These are phyloP conservation scores for Kodamaea sp. DNA, from an alignment of 1,139 yeast species.

Conservation along the genomic window DNA sequence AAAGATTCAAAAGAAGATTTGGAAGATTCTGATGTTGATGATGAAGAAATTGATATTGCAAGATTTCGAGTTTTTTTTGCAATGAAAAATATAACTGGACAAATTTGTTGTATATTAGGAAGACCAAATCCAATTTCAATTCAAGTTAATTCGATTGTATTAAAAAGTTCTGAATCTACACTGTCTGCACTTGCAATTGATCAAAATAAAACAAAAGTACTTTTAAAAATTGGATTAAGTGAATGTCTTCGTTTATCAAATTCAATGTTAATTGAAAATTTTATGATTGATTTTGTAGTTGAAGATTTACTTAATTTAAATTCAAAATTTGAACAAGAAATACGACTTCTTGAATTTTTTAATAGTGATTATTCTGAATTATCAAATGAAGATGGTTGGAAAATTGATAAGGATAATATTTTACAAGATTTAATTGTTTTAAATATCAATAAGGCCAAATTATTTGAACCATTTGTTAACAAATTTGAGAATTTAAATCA, in stretches of 20 bases:
- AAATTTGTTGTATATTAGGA: constrained; percentile 50
- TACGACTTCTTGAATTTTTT: constrained; percentile 28
- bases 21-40: constrained; percentile 21
- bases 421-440: constrained; percentile 44
- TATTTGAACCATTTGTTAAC: constrained; percentile 49
- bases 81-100: constrained; percentile 44
- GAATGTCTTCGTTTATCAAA: constrained; percentile 50
- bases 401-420: constrained; percentile 34
- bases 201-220: constrained; percentile 26
- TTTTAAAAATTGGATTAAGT: constrained; percentile 44
- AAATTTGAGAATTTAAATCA: constrained; percentile 33
- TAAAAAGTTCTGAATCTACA: constrained; percentile 21
- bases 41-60: constrained; percentile 28
- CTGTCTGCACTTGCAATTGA: constrained; percentile 19
- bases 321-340: constrained; percentile 39
- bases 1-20: constrained; percentile 1
- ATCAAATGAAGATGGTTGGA: constrained; percentile 2
- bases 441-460: constrained; percentile 48
- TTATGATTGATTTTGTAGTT: constrained; percentile 43
- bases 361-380: constrained; percentile 10
- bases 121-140: constrained; percentile 56
- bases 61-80: constrained; percentile 50
- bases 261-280: constrained; percentile 50
- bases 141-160: constrained; percentile 40
- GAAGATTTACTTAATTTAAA: constrained; percentile 39